phyloP scores from a whole-genome alignment of 495 filamentous ascomycete genomes.

The Tuber calosporum region DNA sequence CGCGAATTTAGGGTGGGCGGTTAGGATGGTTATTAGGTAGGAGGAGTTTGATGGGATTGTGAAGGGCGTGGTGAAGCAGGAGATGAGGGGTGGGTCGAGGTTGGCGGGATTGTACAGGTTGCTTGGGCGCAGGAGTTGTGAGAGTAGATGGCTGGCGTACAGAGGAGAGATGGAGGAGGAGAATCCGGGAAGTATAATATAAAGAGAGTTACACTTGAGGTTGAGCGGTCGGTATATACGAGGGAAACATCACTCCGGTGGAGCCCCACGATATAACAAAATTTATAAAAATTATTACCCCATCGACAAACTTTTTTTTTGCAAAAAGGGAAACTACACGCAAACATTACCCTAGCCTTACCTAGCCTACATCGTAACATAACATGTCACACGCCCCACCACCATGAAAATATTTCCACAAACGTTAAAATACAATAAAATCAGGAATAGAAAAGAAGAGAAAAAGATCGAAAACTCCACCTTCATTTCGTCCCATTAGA shows the following conservation, averaged over 20 bases:
- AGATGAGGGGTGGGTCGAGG: no score
- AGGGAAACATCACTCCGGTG: no score
- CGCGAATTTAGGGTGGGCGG: conserved; percentile 43
- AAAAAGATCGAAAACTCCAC: conserved; percentile 5
- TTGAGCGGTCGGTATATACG: no score
- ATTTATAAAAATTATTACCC: background rate
- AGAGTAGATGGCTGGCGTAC: no score
- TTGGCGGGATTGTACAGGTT: no score
- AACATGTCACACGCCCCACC: background rate
- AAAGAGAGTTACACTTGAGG: no score
- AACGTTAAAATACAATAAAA: background rate
- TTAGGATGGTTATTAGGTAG: no score
- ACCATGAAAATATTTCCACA: background rate
- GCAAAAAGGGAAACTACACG: background rate
- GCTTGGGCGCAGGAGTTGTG: no score
- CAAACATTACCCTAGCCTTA: background rate
- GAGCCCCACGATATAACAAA: background rate
- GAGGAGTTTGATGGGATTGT: no score
- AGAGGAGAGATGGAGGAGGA: no score
- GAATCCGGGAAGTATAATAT: no score
- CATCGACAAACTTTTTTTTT: background rate
- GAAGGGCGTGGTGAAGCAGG: no score
- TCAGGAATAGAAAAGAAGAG: background rate
- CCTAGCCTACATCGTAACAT: background rate
- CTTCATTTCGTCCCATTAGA: background rate